A percentile compares a stretch with the other conserved stretches of the same genome.
Evolutionary conservation across 2,329 filamentous ascomycete genomes (phyloP).

Genomic region (Fusarium subglutinans): DNA sequence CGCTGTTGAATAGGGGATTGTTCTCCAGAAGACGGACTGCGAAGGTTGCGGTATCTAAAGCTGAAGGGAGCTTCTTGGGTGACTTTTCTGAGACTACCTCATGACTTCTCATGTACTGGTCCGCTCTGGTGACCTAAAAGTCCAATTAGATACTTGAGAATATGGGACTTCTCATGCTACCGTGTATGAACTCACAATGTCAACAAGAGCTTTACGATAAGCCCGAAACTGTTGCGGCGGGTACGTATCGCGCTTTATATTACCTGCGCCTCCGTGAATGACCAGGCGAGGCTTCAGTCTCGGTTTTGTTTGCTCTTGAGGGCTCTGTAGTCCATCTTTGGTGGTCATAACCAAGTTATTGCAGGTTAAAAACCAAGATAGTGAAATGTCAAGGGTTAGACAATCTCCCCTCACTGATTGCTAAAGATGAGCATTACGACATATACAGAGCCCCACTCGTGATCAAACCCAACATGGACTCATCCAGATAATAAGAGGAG

Average conservation of each 20-base stretch:
- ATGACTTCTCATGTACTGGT: constrained; percentile 55
- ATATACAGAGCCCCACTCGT: constrained; percentile 14
- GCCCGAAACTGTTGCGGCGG: constrained; percentile 64
- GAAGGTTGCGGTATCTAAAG: constrained; percentile 78
- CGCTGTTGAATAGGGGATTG: constrained; percentile 84
- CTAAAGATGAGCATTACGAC: background rate
- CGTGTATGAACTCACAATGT: constrained; percentile 60
- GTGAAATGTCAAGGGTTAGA: background rate
- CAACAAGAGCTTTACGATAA: constrained; percentile 69
- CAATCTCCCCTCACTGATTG: constrained; percentile 1
- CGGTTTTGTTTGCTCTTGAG: constrained; percentile 6
- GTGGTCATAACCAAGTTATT: background rate
- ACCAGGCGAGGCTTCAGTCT: constrained; percentile 66
- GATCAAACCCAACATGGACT: background rate
- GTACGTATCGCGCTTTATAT: constrained; percentile 69
- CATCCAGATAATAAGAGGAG: background rate
- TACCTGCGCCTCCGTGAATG: constrained; percentile 78
- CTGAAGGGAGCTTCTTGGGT: constrained; percentile 54
- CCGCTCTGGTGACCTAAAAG: constrained; percentile 52
- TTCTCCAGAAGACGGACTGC: constrained; percentile 82
- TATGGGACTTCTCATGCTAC: background rate
- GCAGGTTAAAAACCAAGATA: background rate
- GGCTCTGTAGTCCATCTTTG: constrained; percentile 54
- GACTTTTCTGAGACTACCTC: constrained; percentile 12
- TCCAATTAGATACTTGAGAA: background rate